Percentiles rank a stretch among this genome's conserved stretches.
phyloP scores from a whole-genome alignment of 2,329 filamentous ascomycete genomes.

The Calonectria henricotiae region DNA sequence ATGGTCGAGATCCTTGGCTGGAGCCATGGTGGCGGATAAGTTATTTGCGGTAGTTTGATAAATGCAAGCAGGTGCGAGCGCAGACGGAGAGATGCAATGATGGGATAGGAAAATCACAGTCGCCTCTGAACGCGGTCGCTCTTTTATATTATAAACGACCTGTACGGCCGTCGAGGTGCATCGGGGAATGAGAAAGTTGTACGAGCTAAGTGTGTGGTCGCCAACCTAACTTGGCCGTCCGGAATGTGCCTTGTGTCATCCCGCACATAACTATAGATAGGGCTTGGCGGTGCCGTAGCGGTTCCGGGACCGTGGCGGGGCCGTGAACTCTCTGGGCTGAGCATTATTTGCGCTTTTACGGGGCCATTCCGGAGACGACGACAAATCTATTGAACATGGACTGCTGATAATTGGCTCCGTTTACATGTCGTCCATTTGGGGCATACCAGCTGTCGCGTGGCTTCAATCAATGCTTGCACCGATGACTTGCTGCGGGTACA shows the following conservation, averaged over 20 bases:
- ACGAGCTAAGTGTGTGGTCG: not conserved
- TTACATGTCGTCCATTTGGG: not conserved
- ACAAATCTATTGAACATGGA: not conserved
- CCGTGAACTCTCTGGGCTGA: conserved; percentile 11
- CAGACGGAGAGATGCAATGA: not conserved
- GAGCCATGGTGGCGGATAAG: conserved; percentile 48
- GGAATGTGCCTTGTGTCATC: conserved; percentile 11
- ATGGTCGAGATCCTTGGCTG: conserved; percentile 56
- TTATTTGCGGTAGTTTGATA: not conserved
- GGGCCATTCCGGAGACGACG: conserved; percentile 21
- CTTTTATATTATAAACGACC: not conserved
- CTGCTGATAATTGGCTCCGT: conserved; percentile 11
- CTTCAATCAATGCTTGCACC: conserved; percentile 10
- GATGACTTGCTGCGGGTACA: conserved; percentile 21
- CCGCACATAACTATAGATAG: conserved; percentile 8
- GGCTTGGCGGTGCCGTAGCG: conserved; percentile 30
- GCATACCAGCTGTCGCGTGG: conserved; percentile 10
- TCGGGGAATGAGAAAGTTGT: conserved; percentile 8
- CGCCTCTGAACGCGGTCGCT: too few relatives aligned
- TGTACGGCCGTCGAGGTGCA: not conserved
- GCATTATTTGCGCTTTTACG: not conserved
- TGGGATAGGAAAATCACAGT: not conserved
- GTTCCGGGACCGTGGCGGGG: conserved; percentile 30
- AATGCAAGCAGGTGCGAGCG: not conserved
- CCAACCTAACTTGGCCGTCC: conserved; percentile 13